phyloP scores from a whole-genome alignment of 2,329 filamentous ascomycete species.

The Diaporthe australafricana region DNA sequence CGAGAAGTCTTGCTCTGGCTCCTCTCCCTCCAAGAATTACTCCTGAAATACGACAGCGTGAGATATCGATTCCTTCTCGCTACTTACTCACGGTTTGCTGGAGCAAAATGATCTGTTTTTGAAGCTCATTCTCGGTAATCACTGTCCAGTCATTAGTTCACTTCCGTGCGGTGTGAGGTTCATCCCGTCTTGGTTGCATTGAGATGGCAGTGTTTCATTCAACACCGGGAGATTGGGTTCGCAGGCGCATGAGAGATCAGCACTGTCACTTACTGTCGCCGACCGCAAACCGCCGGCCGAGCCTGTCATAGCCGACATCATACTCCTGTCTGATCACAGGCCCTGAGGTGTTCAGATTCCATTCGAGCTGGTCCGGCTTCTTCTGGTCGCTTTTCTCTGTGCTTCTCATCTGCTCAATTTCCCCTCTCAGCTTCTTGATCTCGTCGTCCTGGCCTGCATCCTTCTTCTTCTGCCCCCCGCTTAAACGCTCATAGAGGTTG shows the following conservation, averaged over 20 bases:
- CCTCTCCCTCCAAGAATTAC: not conserved
- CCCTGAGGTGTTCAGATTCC: constrained; percentile 46
- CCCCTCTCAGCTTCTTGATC: constrained; percentile 47
- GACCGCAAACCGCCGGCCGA: constrained; percentile 50
- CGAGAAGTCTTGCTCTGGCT: not conserved
- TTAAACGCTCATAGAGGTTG: constrained; percentile 51
- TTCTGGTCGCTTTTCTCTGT: constrained; percentile 29
- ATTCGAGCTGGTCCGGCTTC: constrained; percentile 42
- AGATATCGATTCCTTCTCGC: not conserved
- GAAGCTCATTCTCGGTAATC: constrained; percentile 50
- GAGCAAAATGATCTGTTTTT: constrained; percentile 51
- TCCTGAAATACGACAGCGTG: not conserved
- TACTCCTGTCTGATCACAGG: constrained; percentile 50
- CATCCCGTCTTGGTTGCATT: constrained; percentile 23
- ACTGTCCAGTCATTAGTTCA: constrained; percentile 33
- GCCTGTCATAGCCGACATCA: constrained; percentile 46
- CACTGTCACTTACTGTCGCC: constrained; percentile 45
- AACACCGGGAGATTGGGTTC: constrained; percentile 17
- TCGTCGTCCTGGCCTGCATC: constrained; percentile 48
- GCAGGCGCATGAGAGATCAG: not conserved
- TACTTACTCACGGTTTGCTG: constrained; percentile 48
- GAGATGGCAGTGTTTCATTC: constrained; percentile 13
- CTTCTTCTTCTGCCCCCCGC: constrained; percentile 44
- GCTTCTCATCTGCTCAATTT: constrained; percentile 39
- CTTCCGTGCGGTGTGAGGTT: not conserved